Base-by-base conservation (phyloP, 2,329 filamentous ascomycete genomes). In the Sarocladium kiliense region DNA sequence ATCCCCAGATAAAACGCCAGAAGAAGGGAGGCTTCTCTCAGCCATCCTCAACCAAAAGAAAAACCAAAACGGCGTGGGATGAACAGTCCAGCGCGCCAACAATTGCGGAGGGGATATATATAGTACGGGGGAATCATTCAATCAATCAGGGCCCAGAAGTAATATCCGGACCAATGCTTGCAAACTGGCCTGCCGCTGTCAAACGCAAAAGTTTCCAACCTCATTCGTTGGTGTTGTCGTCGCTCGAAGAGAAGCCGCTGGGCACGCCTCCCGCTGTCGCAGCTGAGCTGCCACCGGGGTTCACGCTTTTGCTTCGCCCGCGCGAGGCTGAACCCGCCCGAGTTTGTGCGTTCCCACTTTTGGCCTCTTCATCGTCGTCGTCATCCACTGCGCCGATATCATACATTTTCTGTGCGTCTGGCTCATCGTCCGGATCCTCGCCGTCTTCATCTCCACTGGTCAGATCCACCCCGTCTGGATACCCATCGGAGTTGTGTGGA, bases 401-500 rank as follows among this genome's bases (percentile, higher is more conserved):
- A 39, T 70, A 68, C 59, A 72, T 72, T 16, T 63, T 58, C 10
- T 64, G 56, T 5, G 62, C 60, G 1, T 59, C 62, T 1, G 65
- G 60, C 10, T 69, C 68, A 11, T 70, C 65, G 5, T 73, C 70
- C 1, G 68, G 68, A n/a, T 72, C 70, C 19, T 71, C 71, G 2
- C 69, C 70, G 27, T 73, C 70, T 53, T 75, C 71, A 6, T 76
- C 75, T 1, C 67, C 71, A 5, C 74, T 77, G 44, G 63, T 71
- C 27, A 74, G 61, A 16, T 73, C 71, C 4, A 68, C 69, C 1
- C 68, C 68, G 7, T 74, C 70, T 1, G 71, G 68, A 54, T 74
- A 76, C 16, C 68, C 69, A 16, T 74, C 71, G 1, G 75, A 74
- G 1, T 71, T 68, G 37, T 73, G 70, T 0, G 65, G 66, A 37